A percentile compares a stretch with the other conserved stretches of the same genome.
These are phyloP conservation scores for Echria macrotheca DNA, from an alignment of 495 filamentous ascomycete genomes.

Conservation along the genomic window DNA sequence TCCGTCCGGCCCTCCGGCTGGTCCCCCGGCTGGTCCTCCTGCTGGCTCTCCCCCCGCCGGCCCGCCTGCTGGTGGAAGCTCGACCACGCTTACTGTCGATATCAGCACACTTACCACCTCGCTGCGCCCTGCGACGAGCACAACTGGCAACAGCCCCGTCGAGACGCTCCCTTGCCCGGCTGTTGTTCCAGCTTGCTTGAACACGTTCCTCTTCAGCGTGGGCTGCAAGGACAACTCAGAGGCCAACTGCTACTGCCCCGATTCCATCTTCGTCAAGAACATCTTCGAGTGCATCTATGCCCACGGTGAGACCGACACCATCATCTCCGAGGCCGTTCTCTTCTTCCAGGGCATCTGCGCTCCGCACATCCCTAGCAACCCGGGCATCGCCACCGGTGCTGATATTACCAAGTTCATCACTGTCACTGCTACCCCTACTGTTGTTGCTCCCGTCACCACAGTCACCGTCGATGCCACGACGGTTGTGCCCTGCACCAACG, in stretches of 20 bases:
- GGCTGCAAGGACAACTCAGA: conserved; percentile 83
- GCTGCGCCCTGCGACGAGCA: conserved; percentile 30
- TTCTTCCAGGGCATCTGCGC: conserved; percentile 94
- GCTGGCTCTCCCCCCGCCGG: not conserved
- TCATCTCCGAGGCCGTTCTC: conserved; percentile 64
- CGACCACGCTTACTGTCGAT: not conserved
- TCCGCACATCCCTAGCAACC: conserved; percentile 65
- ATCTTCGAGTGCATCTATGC: conserved; percentile 77
- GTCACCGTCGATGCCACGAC: conserved; percentile 50
- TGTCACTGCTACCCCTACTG: conserved; percentile 41
- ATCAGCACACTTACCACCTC: conserved; percentile 25
- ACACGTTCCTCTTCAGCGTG: conserved; percentile 78
- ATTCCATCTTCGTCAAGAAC: conserved; percentile 66
- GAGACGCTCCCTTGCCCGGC: conserved; percentile 57
- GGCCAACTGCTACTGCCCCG: conserved; percentile 79
- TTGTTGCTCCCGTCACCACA: conserved; percentile 48
- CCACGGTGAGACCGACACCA: conserved; percentile 60
- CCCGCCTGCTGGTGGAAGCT: not conserved
- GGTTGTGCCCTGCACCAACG: conserved; percentile 49
- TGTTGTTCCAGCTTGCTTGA: conserved; percentile 81
- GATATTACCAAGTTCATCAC: conserved; percentile 55
- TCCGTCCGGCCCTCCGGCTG: not conserved
- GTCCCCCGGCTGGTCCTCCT: conserved; percentile 7
- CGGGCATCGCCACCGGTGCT: conserved; percentile 69
- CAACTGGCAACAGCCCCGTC: conserved; percentile 38